Evolutionary conservation across 768 basidiomycete genomes (phyloP).

Genomic region (Mycena chlorophos): DNA sequence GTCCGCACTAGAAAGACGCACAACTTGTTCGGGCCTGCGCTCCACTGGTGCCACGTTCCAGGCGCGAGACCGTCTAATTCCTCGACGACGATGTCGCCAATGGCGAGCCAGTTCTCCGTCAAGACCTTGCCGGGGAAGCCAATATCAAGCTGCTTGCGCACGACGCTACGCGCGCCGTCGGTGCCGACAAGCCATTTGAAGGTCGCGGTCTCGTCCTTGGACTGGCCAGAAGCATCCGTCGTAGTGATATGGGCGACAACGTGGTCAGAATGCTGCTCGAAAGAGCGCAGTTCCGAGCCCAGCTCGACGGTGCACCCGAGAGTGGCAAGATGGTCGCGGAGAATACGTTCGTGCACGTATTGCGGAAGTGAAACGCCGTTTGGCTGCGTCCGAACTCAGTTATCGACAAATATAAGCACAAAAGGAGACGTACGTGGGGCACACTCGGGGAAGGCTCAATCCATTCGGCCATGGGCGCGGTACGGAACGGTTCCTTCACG

Average conservation of each 20-base stretch:
- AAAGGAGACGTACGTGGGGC: conserved; percentile 21
- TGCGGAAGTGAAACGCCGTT: conserved; percentile 27
- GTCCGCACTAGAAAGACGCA: not conserved
- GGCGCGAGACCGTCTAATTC: conserved; percentile 27
- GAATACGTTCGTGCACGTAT: conserved; percentile 28
- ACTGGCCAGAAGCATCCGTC: conserved; percentile 19
- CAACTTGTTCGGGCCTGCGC: conserved; percentile 12
- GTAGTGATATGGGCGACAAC: conserved; percentile 33
- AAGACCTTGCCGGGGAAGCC: conserved; percentile 42
- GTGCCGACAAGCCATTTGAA: conserved; percentile 39
- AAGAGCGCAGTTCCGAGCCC: conserved; percentile 31
- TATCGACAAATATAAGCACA: not conserved
- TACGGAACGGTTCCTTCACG: conserved; percentile 4
- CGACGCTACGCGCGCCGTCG: conserved; percentile 41
- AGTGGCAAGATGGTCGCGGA: conserved; percentile 30
- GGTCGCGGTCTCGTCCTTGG: conserved; percentile 27
- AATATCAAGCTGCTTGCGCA: conserved; percentile 41
- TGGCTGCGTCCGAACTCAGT: conserved; percentile 8
- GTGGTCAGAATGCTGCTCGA: conserved; percentile 34
- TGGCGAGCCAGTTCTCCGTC: conserved; percentile 25
- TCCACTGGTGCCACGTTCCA: conserved; percentile 31
- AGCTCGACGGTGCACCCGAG: conserved; percentile 35
- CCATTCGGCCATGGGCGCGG: not conserved
- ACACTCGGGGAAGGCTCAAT: conserved; percentile 20
- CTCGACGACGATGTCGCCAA: conserved; percentile 40